phyloP scores from a whole-genome alignment of 2,329 filamentous ascomycete species.

The Shiraia bambusicola region DNA sequence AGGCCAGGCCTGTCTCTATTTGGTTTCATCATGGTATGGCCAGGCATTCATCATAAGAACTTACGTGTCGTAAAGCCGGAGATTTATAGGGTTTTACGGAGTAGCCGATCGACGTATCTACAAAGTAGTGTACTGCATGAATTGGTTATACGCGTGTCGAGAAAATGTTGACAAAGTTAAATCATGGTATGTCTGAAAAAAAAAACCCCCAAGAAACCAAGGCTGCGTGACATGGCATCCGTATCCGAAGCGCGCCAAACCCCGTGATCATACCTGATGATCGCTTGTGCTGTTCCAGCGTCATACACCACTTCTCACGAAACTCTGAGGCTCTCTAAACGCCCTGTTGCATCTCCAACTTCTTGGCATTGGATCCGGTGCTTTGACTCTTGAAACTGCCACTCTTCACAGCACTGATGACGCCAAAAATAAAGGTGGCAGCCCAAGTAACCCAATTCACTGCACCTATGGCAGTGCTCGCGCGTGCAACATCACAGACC shows the following conservation, averaged over 20 bases:
- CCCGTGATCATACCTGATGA: slow-evolving; percentile 28
- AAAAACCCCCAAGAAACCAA: slow-evolving; percentile 1
- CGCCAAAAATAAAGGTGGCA: slow-evolving; percentile 40
- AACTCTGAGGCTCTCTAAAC: slow-evolving; percentile 28
- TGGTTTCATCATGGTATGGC: slow-evolving; percentile 24
- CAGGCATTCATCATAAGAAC: slow-evolving; percentile 10
- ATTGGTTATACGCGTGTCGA: not conserved
- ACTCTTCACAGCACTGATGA: slow-evolving; percentile 37
- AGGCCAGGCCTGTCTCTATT: slow-evolving; percentile 18
- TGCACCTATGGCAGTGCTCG: slow-evolving; percentile 66
- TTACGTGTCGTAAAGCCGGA: not conserved
- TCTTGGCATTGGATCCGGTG: slow-evolving; percentile 17
- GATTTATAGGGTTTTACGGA: slow-evolving; percentile 5
- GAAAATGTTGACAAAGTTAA: not conserved
- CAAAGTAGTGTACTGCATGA: not conserved
- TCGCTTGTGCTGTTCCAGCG: slow-evolving; percentile 1
- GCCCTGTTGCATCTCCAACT: slow-evolving; percentile 46
- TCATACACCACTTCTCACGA: not conserved
- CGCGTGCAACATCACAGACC: slow-evolving; percentile 63
- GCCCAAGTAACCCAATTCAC: slow-evolving; percentile 59
- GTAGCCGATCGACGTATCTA: not conserved
- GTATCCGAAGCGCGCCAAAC: not conserved
- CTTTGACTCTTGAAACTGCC: slow-evolving; percentile 10
- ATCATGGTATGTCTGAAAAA: slow-evolving; percentile 7
- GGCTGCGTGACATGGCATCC: not conserved